Evolutionary conservation across 768 basidiomycete genomes (phyloP).

Genomic region (Hemileccinum rubropunctum): DNA sequence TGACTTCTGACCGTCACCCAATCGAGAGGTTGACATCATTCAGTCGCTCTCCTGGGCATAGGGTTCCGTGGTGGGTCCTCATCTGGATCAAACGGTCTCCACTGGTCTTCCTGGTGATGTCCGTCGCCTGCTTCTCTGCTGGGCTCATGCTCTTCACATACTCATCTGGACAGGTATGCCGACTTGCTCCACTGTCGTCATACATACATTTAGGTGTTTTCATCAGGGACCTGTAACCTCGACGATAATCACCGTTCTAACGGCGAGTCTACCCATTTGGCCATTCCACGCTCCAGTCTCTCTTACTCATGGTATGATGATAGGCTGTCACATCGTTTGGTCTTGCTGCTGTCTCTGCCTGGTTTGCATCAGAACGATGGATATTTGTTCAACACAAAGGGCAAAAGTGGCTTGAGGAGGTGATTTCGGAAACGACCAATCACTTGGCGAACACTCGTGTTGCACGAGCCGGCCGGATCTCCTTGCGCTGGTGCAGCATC

Average conservation of each 20-base stretch:
- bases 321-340: constrained; percentile 41
- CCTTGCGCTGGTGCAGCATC: constrained; percentile 23
- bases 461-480: constrained; percentile 25
- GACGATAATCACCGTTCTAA: constrained; percentile 73
- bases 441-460: constrained; percentile 26
- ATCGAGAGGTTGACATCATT: constrained; percentile 18
- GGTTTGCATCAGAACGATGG: constrained; percentile 54
- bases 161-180: constrained; percentile 62
- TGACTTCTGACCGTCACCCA: constrained; percentile 6
- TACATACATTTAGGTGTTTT: constrained; percentile 11
- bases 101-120: constrained; percentile 78
- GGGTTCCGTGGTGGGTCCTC: constrained; percentile 57
- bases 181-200: constrained; percentile 21
- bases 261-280: constrained; percentile 30
- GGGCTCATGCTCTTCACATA: constrained; percentile 78
- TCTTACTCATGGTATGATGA: constrained; percentile 6
- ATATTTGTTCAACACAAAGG: constrained; percentile 47
- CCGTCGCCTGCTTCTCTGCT: constrained; percentile 79
- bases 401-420: constrained; percentile 50
- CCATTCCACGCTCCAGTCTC: background rate
- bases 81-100: constrained; percentile 88
- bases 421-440: constrained; percentile 30
- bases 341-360: constrained; percentile 48
- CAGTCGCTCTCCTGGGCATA: constrained; percentile 53
- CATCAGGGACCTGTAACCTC: constrained; percentile 57